Base-by-base conservation (phyloP, 352 stramenopile genomes). In the Phytophthora uliginosa region DNA sequence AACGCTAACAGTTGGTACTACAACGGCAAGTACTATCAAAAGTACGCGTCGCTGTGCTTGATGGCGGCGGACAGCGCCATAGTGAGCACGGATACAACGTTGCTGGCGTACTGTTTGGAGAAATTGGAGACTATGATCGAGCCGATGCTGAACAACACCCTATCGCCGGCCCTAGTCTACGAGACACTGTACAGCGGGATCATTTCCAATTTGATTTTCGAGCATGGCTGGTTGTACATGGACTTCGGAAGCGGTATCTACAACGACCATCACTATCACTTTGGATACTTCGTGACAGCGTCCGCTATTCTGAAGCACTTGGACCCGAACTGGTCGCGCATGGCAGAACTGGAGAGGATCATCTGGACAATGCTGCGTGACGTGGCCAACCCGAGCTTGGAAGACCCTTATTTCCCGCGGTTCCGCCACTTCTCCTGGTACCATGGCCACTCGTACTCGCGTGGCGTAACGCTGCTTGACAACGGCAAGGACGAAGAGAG, bases 251-350 rank as follows among this genome's bases (percentile, higher is more conserved):
- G 88, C 69, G 79, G 74, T 13, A 83, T 94, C 17, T 95, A 95
- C 77, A 95, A 95, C 66, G 88, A 95, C 63, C 85, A 95, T 74
- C 84, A 95, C 64, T 95, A 94, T 60, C 88, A 95, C 70, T 95
- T 84, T 64, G 88, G 86, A 9, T 95, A 95, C 71, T 95, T 79
- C 67, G 73, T 95, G 40, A 81, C 74, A 24, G 81, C 79, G 0
- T 86, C 85, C 0, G 88, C 88, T 1, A 94, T 95, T 22, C 38
- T 92, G 0, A 84, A 81, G 57, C 79, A 90, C 36, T 54, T 94
- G 2, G 79, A 95, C 63, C 88, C 86, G 34, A 85, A 68, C 20
- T 94, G 85, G 84, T 74, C 48, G 59, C 73, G 77, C 5, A 85
- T 91, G 76, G 56, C 63, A 0, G 79, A 89, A 59, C 70, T 93